Conservation (phyloP, 108 stramenopile genomes). For the Cyclotella choctawhatcheeana region DNA sequence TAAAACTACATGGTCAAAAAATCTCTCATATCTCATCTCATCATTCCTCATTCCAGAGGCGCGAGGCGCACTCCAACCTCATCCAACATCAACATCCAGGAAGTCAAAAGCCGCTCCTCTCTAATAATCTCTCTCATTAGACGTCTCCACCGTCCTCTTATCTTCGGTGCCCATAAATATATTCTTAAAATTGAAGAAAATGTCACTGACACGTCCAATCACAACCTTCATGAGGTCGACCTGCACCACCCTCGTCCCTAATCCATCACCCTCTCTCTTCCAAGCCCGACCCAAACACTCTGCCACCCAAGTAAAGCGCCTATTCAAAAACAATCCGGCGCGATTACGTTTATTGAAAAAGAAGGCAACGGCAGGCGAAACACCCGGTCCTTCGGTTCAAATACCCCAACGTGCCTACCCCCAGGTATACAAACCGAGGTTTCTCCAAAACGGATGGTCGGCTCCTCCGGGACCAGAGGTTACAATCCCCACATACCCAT, state of each 20-base stretch:
- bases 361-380: background rate
- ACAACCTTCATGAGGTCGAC: slow-evolving; percentile 9
- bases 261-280: slow-evolving; percentile 12
- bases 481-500: slow-evolving; percentile 75
- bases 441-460: slow-evolving; percentile 84
- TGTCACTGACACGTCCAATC: slow-evolving; percentile 20
- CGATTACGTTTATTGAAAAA: slow-evolving; percentile 10
- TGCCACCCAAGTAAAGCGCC: slow-evolving; percentile 75
- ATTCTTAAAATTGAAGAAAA: background rate
- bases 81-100: too few species aligned
- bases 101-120: too few species aligned
- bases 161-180: too few species aligned
- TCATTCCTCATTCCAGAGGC: too few species aligned
- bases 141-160: too few species aligned
- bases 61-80: too few species aligned
- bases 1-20: too few species aligned
- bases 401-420: slow-evolving; percentile 34
- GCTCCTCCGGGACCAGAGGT: slow-evolving; percentile 62
- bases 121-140: too few species aligned
- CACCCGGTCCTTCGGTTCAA: background rate
- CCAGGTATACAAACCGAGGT: slow-evolving; percentile 53
- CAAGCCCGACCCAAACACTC: slow-evolving; percentile 69
- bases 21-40: too few species aligned
- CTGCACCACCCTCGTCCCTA: slow-evolving; percentile 11
- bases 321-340: slow-evolving; percentile 83